A percentile compares a stretch with the other conserved stretches of the same genome.
Evolutionary conservation across 2,329 filamentous ascomycete species (phyloP).

Genomic region (Alternaria arborescens): DNA sequence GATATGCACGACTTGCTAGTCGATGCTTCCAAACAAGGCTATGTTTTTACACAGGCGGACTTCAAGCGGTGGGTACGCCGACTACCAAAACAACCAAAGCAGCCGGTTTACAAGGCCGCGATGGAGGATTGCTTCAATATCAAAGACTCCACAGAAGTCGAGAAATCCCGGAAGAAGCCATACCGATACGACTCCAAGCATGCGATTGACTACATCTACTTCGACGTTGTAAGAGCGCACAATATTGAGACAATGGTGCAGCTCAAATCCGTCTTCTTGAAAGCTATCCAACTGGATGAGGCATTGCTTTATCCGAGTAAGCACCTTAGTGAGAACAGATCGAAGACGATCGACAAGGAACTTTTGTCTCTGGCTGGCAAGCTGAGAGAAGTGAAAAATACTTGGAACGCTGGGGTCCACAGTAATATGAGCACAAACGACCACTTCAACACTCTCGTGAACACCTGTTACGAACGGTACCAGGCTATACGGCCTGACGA

Average conservation of each 20-base stretch:
- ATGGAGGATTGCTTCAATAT: constrained; percentile 35
- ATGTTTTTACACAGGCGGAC: constrained; percentile 56
- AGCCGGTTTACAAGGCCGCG: constrained; percentile 46
- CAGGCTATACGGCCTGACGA: constrained; percentile 29
- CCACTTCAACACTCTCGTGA: constrained; percentile 23
- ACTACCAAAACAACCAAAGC: constrained; percentile 60
- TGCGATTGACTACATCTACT: constrained; percentile 71
- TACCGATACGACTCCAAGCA: constrained; percentile 50
- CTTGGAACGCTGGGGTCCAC: constrained; percentile 18
- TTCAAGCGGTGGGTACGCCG: constrained; percentile 64
- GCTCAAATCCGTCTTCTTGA: constrained; percentile 38
- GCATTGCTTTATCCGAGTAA: constrained; percentile 23
- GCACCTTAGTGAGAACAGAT: constrained; percentile 1
- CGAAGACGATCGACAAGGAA: constrained; percentile 19
- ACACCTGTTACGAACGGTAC: constrained; percentile 32
- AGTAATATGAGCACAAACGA: constrained; percentile 6
- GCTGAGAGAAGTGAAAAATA: constrained; percentile 2
- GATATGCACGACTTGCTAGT: constrained; percentile 58
- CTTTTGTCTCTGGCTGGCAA: constrained; percentile 9
- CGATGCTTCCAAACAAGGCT: constrained; percentile 57
- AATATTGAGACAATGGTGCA: constrained; percentile 41
- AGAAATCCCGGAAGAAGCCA: constrained; percentile 29
- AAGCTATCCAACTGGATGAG: constrained; percentile 33
- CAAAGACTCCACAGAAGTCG: constrained; percentile 25
- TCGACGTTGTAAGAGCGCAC: constrained; percentile 58